Percentiles rank a stretch among this genome's conserved stretches.
These are phyloP conservation scores for Bryopsis sp. DNA, from an alignment of 139 green algal genomes.

Conservation along the genomic window DNA sequence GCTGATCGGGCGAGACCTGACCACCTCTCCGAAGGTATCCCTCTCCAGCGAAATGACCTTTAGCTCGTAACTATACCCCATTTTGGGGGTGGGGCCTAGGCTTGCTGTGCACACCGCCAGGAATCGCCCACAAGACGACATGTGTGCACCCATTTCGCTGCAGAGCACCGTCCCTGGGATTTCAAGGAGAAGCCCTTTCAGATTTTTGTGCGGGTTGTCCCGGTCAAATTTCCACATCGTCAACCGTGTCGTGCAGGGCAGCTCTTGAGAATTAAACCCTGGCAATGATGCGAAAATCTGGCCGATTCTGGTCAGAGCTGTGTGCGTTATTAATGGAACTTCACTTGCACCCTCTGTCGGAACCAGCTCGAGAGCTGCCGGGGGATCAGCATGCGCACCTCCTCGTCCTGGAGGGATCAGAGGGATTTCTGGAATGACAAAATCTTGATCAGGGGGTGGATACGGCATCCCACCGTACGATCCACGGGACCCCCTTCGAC, in stretches of 20 bases:
- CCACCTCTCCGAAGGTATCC: constrained; percentile 33
- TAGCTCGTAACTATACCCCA: constrained; percentile 13
- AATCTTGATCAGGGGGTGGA: too few relatives aligned
- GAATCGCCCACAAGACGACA: constrained; percentile 14
- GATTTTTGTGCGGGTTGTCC: neutral
- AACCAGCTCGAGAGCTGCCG: too few relatives aligned
- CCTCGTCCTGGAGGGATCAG: too few relatives aligned
- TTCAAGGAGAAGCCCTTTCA: neutral
- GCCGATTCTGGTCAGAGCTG: neutral
- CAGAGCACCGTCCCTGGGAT: constrained; percentile 11
- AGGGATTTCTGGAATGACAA: too few relatives aligned
- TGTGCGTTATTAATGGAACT: neutral
- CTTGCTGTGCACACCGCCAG: constrained; percentile 7
- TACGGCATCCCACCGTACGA: too few relatives aligned
- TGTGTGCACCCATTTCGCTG: constrained; percentile 19
- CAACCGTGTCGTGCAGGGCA: constrained; percentile 9
- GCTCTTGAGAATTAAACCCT: neutral
- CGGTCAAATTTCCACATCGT: constrained; percentile 2
- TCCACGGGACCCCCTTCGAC: too few relatives aligned
- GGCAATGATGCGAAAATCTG: too few relatives aligned
- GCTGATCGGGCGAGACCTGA: constrained; percentile 50
- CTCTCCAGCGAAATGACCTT: constrained; percentile 14
- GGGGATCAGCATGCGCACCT: too few relatives aligned
- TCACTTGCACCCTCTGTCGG: neutral
- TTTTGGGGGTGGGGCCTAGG: neutral